Evolutionary conservation across 306 rosid genomes (phyloP).

Genomic region (Glycine latifolia): DNA sequence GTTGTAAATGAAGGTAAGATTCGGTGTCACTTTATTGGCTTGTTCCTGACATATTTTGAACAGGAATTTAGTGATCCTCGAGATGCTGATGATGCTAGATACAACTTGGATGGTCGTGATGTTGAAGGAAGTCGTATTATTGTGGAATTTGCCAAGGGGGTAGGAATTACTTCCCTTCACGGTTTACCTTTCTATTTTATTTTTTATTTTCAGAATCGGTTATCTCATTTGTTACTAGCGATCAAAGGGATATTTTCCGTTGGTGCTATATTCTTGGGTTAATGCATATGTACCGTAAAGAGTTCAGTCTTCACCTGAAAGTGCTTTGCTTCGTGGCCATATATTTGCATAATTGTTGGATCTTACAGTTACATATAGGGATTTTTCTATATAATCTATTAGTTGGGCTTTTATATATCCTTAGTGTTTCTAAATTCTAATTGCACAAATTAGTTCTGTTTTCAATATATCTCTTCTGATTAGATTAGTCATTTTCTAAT

Average conservation of each 20-base stretch:
- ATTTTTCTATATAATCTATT: neutral
- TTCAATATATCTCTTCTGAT: neutral
- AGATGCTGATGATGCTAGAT: conserved; percentile 92
- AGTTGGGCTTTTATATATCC: neutral
- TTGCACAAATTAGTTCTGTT: neutral
- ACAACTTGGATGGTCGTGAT: conserved; percentile 79
- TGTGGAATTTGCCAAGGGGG: conserved; percentile 88
- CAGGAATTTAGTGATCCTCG: conserved; percentile 89
- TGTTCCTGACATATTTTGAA: conserved; percentile 48
- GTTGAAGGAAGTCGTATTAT: conserved; percentile 76
- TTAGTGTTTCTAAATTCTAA: neutral
- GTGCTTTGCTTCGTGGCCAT: neutral
- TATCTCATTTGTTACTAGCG: neutral
- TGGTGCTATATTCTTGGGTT: neutral
- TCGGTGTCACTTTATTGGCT: conserved; percentile 35
- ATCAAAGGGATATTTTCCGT: neutral
- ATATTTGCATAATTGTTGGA: neutral
- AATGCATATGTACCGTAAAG: neutral
- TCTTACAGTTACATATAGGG: neutral
- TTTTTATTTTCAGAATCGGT: neutral
- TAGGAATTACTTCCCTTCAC: conserved; percentile 36
- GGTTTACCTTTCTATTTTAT: neutral
- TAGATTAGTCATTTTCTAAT: neutral
- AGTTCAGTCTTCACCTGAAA: conserved; percentile 17
- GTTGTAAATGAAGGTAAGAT: conserved; percentile 41